Percentiles rank a stretch among this genome's conserved stretches.
Evolutionary conservation across 805 yeast genomes (phyloP).

Genomic region (Tetrapisispora phaffii): DNA sequence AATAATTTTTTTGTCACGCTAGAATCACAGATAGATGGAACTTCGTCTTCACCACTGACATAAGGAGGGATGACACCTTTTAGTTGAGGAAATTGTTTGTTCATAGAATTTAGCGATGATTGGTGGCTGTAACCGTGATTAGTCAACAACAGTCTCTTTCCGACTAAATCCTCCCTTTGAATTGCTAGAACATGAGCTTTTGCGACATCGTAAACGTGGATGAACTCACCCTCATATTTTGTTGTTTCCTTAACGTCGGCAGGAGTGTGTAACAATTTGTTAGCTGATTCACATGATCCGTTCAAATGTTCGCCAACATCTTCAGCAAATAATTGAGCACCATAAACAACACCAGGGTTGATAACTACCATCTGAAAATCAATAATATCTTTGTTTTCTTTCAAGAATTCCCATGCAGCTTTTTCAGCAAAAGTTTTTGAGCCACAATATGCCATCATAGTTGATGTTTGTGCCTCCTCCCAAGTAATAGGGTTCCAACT

Average conservation of each 20-base stretch:
- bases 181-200: conserved; percentile 45
- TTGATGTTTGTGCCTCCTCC: conserved; percentile 34
- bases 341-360: conserved; percentile 49
- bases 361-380: conserved; percentile 38
- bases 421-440: conserved; percentile 55
- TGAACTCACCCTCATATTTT: conserved; percentile 17
- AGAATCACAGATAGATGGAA: neutral
- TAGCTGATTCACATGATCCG: conserved; percentile 24
- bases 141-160: conserved; percentile 28
- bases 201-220: conserved; percentile 59
- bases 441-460: conserved; percentile 41
- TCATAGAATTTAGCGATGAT: conserved; percentile 22
- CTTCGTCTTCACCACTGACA: conserved; percentile 20
- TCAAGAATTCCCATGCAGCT: conserved; percentile 47
- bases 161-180: conserved; percentile 28
- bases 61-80: conserved; percentile 36
- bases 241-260: conserved; percentile 6
- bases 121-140: conserved; percentile 22
- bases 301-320: conserved; percentile 33
- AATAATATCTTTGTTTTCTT: conserved; percentile 25
- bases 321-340: conserved; percentile 47
- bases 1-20: neutral
- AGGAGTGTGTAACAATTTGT: conserved; percentile 19
- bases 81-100: conserved; percentile 35
- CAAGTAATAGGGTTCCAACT: conserved; percentile 47